Evolutionary conservation across 768 basidiomycete species (phyloP).

Genomic region (Termitomyces sp.): DNA sequence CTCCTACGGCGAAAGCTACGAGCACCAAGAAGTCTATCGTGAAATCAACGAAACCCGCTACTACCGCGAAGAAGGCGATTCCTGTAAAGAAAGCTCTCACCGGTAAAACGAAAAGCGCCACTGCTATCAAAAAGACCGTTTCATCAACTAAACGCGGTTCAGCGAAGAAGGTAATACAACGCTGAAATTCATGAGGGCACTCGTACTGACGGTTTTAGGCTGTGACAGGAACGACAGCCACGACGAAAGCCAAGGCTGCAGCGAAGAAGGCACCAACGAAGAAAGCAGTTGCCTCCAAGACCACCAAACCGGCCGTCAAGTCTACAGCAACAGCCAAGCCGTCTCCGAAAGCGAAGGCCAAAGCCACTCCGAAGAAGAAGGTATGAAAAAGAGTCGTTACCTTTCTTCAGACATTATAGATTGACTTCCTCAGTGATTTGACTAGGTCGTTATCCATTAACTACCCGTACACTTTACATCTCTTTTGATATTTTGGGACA

Average conservation of each 20-base stretch:
- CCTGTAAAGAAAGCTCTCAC: constrained; percentile 29
- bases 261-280: constrained; percentile 19
- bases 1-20: constrained; percentile 18
- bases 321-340: constrained; percentile 17
- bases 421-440: background rate
- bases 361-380: constrained; percentile 28
- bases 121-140: constrained; percentile 29
- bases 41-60: constrained; percentile 25
- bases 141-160: constrained; percentile 28
- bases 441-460: background rate
- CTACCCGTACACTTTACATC: constrained; percentile 2
- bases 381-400: constrained; percentile 12
- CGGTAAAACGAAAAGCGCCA: constrained; percentile 27
- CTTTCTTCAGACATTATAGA: background rate
- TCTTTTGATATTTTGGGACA: background rate
- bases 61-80: constrained; percentile 16
- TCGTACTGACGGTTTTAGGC: constrained; percentile 19
- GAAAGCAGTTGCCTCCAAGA: constrained; percentile 19
- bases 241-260: constrained; percentile 31
- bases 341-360: constrained; percentile 21
- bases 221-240: constrained; percentile 35
- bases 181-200: background rate
- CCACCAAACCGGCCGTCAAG: constrained; percentile 34
- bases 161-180: constrained; percentile 31
- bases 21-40: constrained; percentile 24